phyloP scores from a whole-genome alignment of 306 rosid species.

The Acacia crassicarpa region DNA sequence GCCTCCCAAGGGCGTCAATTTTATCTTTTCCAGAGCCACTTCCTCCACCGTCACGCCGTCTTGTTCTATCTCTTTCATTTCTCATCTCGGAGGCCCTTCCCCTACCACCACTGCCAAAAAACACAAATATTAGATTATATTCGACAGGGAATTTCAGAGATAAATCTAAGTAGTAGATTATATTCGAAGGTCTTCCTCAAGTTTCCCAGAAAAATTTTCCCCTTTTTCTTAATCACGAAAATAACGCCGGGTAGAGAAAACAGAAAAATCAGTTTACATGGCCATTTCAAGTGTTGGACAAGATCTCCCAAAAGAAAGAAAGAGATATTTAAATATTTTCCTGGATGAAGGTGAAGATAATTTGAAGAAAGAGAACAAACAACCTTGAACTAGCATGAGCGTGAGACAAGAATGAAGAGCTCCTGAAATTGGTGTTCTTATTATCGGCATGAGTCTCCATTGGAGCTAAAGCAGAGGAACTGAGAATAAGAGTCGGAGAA shows the following conservation, averaged over 20 bases:
- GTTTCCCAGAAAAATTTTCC: neutral
- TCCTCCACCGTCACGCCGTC: slow-evolving; percentile 48
- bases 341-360: neutral
- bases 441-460: slow-evolving; percentile 36
- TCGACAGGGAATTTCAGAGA: neutral
- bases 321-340: neutral
- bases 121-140: neutral
- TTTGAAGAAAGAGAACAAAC: neutral
- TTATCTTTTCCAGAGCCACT: slow-evolving; percentile 68
- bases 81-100: slow-evolving; percentile 54
- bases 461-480: slow-evolving; percentile 22
- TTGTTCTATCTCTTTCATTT: slow-evolving; percentile 48
- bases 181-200: neutral
- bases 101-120: slow-evolving; percentile 47
- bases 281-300: neutral
- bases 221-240: neutral
- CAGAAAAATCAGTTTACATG: neutral
- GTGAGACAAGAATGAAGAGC: slow-evolving; percentile 40
- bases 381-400: slow-evolving; percentile 53
- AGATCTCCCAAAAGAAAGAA: neutral
- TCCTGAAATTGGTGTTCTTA: slow-evolving; percentile 13
- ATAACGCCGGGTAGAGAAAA: neutral
- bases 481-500: neutral
- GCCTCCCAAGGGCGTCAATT: slow-evolving; percentile 92
- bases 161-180: neutral